These are phyloP conservation scores for Zasmidium cellare DNA, from an alignment of 2,329 filamentous ascomycete species.

Conservation along the genomic window DNA sequence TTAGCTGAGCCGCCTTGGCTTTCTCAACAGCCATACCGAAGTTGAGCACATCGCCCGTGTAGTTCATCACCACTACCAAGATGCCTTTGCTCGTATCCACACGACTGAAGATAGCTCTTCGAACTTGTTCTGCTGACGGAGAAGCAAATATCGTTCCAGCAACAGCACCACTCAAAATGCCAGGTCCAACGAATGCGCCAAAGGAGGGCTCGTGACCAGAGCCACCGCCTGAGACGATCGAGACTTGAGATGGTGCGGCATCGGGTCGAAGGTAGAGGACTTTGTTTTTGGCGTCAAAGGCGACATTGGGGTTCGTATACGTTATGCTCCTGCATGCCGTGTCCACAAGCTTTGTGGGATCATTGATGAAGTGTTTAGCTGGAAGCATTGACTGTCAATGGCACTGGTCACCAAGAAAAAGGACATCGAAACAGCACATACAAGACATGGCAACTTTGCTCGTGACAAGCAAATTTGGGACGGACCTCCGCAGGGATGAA, in stretches of 20 bases:
- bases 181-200: conserved; percentile 78
- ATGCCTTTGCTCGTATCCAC: conserved; percentile 74
- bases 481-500: no score
- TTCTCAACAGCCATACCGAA: conserved; percentile 95
- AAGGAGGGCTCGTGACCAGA: conserved; percentile 90
- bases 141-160: conserved; percentile 86
- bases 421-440: not conserved
- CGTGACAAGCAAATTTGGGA: no score
- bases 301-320: conserved; percentile 78
- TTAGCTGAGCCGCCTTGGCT: conserved; percentile 73
- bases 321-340: conserved; percentile 75
- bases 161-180: conserved; percentile 77
- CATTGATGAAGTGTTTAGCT: conserved; percentile 83
- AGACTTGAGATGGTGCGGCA: conserved; percentile 61
- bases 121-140: conserved; percentile 79
- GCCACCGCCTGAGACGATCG: conserved; percentile 83
- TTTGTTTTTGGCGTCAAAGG: conserved; percentile 77
- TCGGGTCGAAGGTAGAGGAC: conserved; percentile 73
- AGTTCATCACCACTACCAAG: conserved; percentile 89
- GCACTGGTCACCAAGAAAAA: not conserved
- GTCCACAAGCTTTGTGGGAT: conserved; percentile 75
- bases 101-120: conserved; percentile 69
- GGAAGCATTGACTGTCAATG: not conserved
- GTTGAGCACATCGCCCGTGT: conserved; percentile 67
- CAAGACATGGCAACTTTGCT: conserved; percentile 13